These are phyloP conservation scores for Carallia pectinifolia DNA, from an alignment of 345 rosid species.

Conservation along the genomic window DNA sequence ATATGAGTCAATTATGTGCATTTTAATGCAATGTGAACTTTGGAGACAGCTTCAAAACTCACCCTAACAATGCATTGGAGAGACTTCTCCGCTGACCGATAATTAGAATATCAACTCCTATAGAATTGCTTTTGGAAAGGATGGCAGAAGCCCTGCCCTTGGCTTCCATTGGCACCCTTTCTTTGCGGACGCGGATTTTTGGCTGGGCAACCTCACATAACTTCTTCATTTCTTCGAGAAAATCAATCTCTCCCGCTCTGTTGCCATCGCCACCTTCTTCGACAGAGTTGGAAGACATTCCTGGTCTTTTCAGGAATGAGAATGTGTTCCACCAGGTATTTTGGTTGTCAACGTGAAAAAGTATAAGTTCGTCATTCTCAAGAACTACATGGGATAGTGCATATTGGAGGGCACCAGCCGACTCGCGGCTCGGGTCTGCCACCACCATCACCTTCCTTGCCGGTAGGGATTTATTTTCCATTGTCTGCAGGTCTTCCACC, in stretches of 20 bases:
- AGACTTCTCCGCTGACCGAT: slow-evolving; percentile 72
- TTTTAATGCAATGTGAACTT: background rate
- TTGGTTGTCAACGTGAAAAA: slow-evolving; percentile 50
- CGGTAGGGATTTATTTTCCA: slow-evolving; percentile 26
- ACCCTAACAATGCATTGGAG: slow-evolving; percentile 69
- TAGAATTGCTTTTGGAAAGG: slow-evolving; percentile 43
- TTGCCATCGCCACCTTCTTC: slow-evolving; percentile 12
- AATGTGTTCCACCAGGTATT: slow-evolving; percentile 57
- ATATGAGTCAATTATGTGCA: background rate
- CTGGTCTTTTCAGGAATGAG: slow-evolving; percentile 41
- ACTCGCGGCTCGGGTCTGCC: slow-evolving; percentile 62
- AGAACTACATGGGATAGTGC: slow-evolving; percentile 63
- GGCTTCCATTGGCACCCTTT: slow-evolving; percentile 44
- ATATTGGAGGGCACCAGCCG: slow-evolving; percentile 71
- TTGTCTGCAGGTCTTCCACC: slow-evolving; percentile 12
- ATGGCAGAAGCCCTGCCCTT: slow-evolving; percentile 54
- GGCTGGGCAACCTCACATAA: slow-evolving; percentile 62
- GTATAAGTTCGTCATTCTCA: slow-evolving; percentile 63
- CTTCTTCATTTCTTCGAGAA: slow-evolving; percentile 68
- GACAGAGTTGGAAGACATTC: slow-evolving; percentile 5
- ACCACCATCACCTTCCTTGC: slow-evolving; percentile 69
- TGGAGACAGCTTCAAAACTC: slow-evolving; percentile 18
- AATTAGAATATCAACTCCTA: slow-evolving; percentile 58
- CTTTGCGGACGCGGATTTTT: slow-evolving; percentile 39
- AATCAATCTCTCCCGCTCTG: slow-evolving; percentile 42